These are phyloP conservation scores for Dissophora ornata DNA, from an alignment of 192 early-diverging fungal species.

Conservation along the genomic window DNA sequence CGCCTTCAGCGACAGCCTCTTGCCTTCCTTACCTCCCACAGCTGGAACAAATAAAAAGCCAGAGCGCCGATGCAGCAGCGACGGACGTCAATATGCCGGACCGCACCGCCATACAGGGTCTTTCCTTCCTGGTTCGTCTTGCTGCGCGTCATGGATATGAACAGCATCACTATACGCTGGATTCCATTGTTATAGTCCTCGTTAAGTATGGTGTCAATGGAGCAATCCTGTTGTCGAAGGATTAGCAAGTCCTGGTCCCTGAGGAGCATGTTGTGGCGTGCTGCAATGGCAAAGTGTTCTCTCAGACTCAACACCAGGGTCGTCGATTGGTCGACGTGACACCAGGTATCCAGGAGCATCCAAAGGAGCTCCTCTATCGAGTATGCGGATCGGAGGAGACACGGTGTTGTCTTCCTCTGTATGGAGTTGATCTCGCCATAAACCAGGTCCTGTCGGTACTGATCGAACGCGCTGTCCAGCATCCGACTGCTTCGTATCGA, in stretches of 20 bases:
- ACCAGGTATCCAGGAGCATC: too few species aligned
- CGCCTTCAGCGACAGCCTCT: background rate
- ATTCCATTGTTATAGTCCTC: background rate
- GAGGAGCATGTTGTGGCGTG: background rate
- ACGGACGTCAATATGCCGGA: slow-evolving; percentile 3
- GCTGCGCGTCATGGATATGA: background rate
- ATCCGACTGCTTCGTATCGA: too few species aligned
- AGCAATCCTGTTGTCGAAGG: background rate
- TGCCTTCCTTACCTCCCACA: background rate
- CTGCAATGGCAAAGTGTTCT: slow-evolving; percentile 3
- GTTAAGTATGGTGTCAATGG: background rate
- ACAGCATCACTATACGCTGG: background rate
- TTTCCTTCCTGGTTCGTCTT: background rate
- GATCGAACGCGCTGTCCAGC: too few species aligned
- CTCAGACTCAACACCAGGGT: background rate
- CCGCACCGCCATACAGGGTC: background rate
- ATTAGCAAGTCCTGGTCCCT: background rate
- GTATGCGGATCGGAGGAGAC: too few species aligned
- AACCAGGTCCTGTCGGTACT: too few species aligned
- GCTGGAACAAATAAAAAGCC: slow-evolving; percentile 2
- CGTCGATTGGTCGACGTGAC: too few species aligned
- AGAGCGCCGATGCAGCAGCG: slow-evolving; percentile 5
- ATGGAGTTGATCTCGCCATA: too few species aligned
- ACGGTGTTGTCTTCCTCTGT: too few species aligned
- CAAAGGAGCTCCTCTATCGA: too few species aligned